Conservation (phyloP, 192 early-diverging fungal species). For the Jimgerdemannia lactiflua region DNA sequence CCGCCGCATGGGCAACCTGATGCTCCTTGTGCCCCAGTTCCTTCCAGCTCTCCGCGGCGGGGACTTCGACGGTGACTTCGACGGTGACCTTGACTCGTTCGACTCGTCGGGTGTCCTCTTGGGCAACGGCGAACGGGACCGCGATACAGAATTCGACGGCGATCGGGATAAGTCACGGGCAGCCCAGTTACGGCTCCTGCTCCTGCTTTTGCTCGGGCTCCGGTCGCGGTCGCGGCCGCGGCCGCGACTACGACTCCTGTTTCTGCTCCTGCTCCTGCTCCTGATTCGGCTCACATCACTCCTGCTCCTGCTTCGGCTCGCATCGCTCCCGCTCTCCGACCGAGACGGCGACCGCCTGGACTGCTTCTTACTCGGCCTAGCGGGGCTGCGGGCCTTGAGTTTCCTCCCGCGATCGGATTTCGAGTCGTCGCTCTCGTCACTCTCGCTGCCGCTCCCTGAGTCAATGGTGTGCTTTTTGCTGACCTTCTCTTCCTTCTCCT, state of each 20-base stretch:
- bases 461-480: neutral
- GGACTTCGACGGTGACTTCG: slow-evolving; percentile 16
- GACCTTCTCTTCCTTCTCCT: slow-evolving; percentile 13
- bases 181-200: too few species aligned
- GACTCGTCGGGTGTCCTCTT: neutral
- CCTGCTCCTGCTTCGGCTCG: slow-evolving; percentile 6
- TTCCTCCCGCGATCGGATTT: neutral
- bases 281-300: slow-evolving; percentile 16
- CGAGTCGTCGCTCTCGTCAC: slow-evolving; percentile 13
- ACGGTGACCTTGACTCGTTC: neutral
- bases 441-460: slow-evolving; percentile 11
- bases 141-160: neutral
- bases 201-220: neutral
- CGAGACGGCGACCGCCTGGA: slow-evolving; percentile 11
- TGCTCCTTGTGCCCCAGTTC: neutral
- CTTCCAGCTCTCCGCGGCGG: neutral
- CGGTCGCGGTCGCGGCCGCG: too few species aligned
- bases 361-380: slow-evolving; percentile 5
- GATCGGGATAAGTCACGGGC: slow-evolving; percentile 11
- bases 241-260: too few species aligned
- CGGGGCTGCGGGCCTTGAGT: neutral
- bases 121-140: slow-evolving; percentile 1
- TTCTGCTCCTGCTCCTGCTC: too few species aligned
- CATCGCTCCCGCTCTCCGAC: slow-evolving; percentile 7
- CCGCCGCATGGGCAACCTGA: neutral